phyloP scores from a whole-genome alignment of 495 filamentous ascomycete genomes.

The Clohesyomyces aquaticus region DNA sequence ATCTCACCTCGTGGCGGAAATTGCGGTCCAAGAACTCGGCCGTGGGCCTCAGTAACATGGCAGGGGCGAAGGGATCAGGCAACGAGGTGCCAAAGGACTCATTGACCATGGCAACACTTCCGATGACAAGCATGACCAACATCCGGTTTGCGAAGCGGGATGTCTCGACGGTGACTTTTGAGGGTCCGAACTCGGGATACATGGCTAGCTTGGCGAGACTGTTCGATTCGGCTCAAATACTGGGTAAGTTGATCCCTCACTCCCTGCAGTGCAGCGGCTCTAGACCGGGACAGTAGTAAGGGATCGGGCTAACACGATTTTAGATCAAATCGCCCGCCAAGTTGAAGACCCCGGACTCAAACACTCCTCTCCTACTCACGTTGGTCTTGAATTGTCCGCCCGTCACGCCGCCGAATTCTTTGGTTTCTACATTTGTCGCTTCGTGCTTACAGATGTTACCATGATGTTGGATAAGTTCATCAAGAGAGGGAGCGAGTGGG shows the following conservation, averaged over 20 bases:
- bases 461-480: slow-evolving; percentile 95
- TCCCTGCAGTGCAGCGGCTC: slow-evolving; percentile 10
- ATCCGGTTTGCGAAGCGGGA: slow-evolving; percentile 63
- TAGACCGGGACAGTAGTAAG: too few relatives aligned
- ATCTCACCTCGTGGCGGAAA: slow-evolving; percentile 75
- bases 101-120: slow-evolving; percentile 69
- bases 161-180: slow-evolving; percentile 67
- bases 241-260: slow-evolving; percentile 67
- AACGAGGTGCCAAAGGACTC: slow-evolving; percentile 62
- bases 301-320: slow-evolving; percentile 22
- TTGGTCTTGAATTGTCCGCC: slow-evolving; percentile 89
- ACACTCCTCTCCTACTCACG: slow-evolving; percentile 81
- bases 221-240: slow-evolving; percentile 90
- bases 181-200: slow-evolving; percentile 84
- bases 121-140: slow-evolving; percentile 74
- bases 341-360: slow-evolving; percentile 91
- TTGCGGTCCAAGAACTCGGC: slow-evolving; percentile 86
- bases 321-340: slow-evolving; percentile 95
- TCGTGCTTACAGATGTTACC: slow-evolving; percentile 81
- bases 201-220: slow-evolving; percentile 88
- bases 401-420: slow-evolving; percentile 97
- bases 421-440: slow-evolving; percentile 93
- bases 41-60: slow-evolving; percentile 54
- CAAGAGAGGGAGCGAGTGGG: slow-evolving; percentile 96
- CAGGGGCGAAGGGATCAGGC: slow-evolving; percentile 44